Evolutionary conservation across 805 yeast genomes (phyloP).

Genomic region (Candida pseudofarinosa): DNA sequence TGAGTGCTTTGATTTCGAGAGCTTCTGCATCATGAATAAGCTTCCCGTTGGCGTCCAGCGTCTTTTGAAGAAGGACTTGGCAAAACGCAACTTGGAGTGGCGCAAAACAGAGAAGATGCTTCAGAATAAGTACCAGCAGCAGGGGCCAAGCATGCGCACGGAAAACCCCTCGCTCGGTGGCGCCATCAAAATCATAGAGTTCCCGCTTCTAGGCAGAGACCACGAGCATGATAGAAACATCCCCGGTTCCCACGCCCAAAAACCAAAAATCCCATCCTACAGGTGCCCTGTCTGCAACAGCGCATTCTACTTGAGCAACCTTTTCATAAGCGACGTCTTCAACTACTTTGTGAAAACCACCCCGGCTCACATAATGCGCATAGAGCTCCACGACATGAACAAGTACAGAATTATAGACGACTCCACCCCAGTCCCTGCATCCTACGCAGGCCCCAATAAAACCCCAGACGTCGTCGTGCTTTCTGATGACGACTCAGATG

Average conservation of each 20-base stretch:
- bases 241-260: constrained; percentile 22
- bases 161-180: background rate
- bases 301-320: constrained; percentile 28
- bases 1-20: constrained; percentile 43
- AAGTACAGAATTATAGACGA: constrained; percentile 33
- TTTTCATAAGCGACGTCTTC: constrained; percentile 35
- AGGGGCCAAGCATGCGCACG: background rate
- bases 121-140: constrained; percentile 1
- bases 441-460: constrained; percentile 7
- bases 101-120: constrained; percentile 4
- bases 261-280: constrained; percentile 22
- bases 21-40: constrained; percentile 36
- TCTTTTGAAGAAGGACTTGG: constrained; percentile 22
- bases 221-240: constrained; percentile 18
- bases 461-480: constrained; percentile 25
- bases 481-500: constrained; percentile 21
- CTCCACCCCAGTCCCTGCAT: constrained; percentile 5
- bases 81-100: constrained; percentile 19
- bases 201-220: background rate
- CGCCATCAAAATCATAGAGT: background rate
- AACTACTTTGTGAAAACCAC: constrained; percentile 40
- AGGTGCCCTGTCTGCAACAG: constrained; percentile 40
- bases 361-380: constrained; percentile 27
- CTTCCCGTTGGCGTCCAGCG: constrained; percentile 24
- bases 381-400: constrained; percentile 32